These are phyloP conservation scores for Nicotiana tomentosiformis DNA, from an alignment of 257 asterid species.

Conservation along the genomic window DNA sequence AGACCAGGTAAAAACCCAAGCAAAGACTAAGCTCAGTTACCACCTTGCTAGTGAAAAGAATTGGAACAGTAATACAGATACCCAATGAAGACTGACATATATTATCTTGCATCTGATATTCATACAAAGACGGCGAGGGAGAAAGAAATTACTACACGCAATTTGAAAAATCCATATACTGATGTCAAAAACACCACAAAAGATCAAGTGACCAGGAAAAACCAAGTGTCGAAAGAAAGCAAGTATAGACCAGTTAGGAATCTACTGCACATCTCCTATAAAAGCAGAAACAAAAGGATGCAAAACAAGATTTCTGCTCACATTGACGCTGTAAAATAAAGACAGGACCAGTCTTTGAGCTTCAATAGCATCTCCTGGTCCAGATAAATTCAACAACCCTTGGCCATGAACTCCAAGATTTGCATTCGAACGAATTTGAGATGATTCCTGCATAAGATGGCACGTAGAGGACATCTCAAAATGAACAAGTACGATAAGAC, in stretches of 20 bases:
- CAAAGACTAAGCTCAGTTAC: neutral
- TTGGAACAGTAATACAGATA: constrained; percentile 4
- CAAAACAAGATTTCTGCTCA: constrained; percentile 30
- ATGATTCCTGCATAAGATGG: constrained; percentile 49
- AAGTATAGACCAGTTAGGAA: neutral
- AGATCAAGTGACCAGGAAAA: neutral
- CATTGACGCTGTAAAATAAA: constrained; percentile 83
- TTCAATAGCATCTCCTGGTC: constrained; percentile 94
- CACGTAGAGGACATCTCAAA: neutral
- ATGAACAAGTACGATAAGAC: constrained; percentile 8
- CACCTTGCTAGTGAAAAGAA: constrained; percentile 1
- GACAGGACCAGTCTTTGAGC: constrained; percentile 91
- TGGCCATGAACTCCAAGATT: constrained; percentile 97
- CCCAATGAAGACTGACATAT: neutral
- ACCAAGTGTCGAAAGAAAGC: neutral
- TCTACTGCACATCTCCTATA: neutral
- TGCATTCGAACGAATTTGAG: constrained; percentile 91
- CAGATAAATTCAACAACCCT: constrained; percentile 83
- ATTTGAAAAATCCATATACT: neutral
- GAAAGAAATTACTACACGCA: neutral
- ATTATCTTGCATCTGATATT: constrained; percentile 4
- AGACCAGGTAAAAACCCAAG: neutral
- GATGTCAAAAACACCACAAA: neutral
- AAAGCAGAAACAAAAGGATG: neutral
- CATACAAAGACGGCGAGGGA: neutral